These are phyloP conservation scores for Fusarium sp. DNA, from an alignment of 2,329 filamentous ascomycete species.

Conservation along the genomic window DNA sequence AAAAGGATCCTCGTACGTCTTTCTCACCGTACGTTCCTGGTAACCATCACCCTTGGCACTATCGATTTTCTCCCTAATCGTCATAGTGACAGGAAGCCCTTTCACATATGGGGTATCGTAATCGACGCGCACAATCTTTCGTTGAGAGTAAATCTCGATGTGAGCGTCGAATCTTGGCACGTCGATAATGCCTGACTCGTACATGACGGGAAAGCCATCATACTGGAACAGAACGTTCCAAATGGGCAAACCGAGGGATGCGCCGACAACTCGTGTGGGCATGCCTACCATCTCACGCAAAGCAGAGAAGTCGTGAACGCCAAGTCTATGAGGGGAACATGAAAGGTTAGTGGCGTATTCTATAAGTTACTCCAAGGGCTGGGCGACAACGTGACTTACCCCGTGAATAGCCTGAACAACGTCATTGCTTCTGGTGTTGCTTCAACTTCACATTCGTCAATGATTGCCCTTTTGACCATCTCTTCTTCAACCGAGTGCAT, in stretches of 20 bases:
- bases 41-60: conserved; percentile 44
- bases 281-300: conserved; percentile 25
- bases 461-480: conserved; percentile 29
- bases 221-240: conserved; percentile 37
- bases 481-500: conserved; percentile 7
- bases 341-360: background rate
- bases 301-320: conserved; percentile 3
- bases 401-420: background rate
- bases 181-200: conserved; percentile 64
- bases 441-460: conserved; percentile 16
- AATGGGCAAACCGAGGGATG: conserved; percentile 16
- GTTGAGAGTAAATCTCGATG: conserved; percentile 59
- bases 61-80: conserved; percentile 51
- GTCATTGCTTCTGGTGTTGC: conserved; percentile 1
- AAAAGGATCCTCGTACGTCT: conserved; percentile 55
- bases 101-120: conserved; percentile 67
- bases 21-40: conserved; percentile 41
- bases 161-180: conserved; percentile 63
- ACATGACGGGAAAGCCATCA: conserved; percentile 58
- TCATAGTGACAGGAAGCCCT: conserved; percentile 58
- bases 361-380: conserved; percentile 2
- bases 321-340: background rate
- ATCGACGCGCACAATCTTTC: conserved; percentile 61
- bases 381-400: conserved; percentile 2
- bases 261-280: conserved; percentile 15